Evolutionary conservation across 371 early-diverging fungal genomes (phyloP).

Genomic region (Mortierella sp.): DNA sequence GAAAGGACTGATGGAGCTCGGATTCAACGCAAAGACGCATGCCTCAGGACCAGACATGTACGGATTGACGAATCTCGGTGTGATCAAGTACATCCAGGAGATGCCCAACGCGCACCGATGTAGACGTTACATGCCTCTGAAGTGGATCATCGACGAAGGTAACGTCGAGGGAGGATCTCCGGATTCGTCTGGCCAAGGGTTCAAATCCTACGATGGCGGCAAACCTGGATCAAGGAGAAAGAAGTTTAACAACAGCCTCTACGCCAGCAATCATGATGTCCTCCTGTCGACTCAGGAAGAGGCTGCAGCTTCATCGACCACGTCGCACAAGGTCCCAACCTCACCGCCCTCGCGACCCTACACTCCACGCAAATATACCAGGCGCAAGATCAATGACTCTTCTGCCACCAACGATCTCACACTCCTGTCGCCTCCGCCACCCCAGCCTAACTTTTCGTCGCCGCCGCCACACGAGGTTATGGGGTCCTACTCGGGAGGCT

Average conservation of each 20-base stretch:
- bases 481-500: not conserved
- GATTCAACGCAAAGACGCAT: conserved; percentile 63
- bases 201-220: conserved; percentile 2
- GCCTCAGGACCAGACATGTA: conserved; percentile 64
- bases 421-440: not conserved
- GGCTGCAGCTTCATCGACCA: not conserved
- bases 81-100: conserved; percentile 63
- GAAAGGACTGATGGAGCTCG: conserved; percentile 59
- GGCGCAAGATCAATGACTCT: conserved; percentile 22
- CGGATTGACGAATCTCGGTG: conserved; percentile 61
- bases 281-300: conserved; percentile 40
- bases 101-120: conserved; percentile 56
- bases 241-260: conserved; percentile 51
- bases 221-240: conserved; percentile 39
- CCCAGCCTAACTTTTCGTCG: not conserved
- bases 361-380: conserved; percentile 44
- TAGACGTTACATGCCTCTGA: conserved; percentile 53
- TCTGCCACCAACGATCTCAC: not conserved
- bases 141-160: conserved; percentile 50
- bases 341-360: conserved; percentile 23
- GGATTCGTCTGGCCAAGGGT: conserved; percentile 5
- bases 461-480: not conserved
- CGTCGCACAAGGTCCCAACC: not conserved
- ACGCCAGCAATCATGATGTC: conserved; percentile 53
- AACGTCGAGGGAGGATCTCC: conserved; percentile 14